Conservation (phyloP, 78 protist species). For the Dictyostelium brefeldianum region DNA sequence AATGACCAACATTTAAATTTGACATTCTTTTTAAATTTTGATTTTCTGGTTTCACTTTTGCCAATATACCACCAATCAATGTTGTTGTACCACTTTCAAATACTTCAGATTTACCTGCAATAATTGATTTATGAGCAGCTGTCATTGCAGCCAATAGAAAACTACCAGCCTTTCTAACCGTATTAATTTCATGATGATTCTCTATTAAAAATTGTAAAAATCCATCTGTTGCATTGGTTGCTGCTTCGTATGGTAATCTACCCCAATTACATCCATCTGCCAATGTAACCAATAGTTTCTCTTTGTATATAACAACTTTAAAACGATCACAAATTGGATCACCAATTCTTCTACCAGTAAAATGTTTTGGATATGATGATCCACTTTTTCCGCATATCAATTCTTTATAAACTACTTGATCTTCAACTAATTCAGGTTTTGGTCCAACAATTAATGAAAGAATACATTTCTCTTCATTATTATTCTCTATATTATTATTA, state of each 20-base stretch:
- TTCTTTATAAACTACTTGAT: slow-evolving; percentile 6
- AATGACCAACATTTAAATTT: neutral
- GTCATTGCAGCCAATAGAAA: slow-evolving; percentile 75
- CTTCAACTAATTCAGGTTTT: slow-evolving; percentile 44
- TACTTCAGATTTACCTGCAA: slow-evolving; percentile 57
- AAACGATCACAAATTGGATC: slow-evolving; percentile 80
- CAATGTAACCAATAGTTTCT: slow-evolving; percentile 51
- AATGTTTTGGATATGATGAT: slow-evolving; percentile 78
- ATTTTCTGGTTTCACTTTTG: slow-evolving; percentile 25
- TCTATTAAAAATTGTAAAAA: slow-evolving; percentile 57
- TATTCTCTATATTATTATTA: neutral
- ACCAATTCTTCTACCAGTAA: slow-evolving; percentile 61
- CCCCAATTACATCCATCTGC: slow-evolving; percentile 90
- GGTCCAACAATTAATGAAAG: slow-evolving; percentile 48
- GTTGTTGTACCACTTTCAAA: slow-evolving; percentile 85
- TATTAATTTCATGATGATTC: slow-evolving; percentile 67
- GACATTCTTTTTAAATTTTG: neutral
- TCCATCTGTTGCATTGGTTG: slow-evolving; percentile 77
- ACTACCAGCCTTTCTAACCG: slow-evolving; percentile 69
- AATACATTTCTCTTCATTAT: neutral
- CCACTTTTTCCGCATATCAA: slow-evolving; percentile 38
- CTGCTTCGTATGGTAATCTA: slow-evolving; percentile 80
- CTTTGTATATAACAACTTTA: slow-evolving; percentile 31
- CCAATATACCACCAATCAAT: slow-evolving; percentile 80
- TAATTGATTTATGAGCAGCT: slow-evolving; percentile 60